Percentiles rank a stretch among this genome's conserved stretches.
Evolutionary conservation across 495 filamentous ascomycete species (phyloP).

Genomic region (Hypomontagnella monticulosa): DNA sequence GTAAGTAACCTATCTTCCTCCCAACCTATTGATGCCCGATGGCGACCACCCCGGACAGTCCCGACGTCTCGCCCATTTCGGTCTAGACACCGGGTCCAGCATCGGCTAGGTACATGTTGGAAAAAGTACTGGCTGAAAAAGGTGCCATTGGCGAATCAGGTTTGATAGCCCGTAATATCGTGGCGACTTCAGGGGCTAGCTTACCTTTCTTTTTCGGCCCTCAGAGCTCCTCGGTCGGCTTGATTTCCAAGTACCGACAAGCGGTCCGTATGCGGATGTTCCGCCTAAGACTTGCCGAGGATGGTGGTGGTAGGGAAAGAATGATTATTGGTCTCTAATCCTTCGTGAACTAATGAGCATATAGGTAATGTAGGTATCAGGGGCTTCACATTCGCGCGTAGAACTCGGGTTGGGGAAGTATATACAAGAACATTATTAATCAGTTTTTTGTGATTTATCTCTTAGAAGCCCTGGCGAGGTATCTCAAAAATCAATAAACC

Average conservation of each 20-base stretch:
- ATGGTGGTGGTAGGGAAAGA: too few species aligned
- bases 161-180: not conserved
- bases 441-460: conserved; percentile 20
- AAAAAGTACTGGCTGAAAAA: too few species aligned
- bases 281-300: too few species aligned
- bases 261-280: too few species aligned
- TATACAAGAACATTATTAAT: conserved; percentile 40
- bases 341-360: too few species aligned
- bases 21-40: too few species aligned
- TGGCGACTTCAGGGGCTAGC: not conserved
- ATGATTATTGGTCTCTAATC: too few species aligned
- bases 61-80: not conserved
- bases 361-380: not conserved
- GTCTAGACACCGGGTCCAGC: not conserved
- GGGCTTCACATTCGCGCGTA: not conserved
- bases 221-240: not conserved
- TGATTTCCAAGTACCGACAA: not conserved
- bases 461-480: conserved; percentile 11
- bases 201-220: not conserved
- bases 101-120: not conserved
- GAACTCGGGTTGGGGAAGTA: conserved; percentile 8
- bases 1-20: too few species aligned
- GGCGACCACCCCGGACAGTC: not conserved
- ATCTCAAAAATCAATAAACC: conserved; percentile 16
- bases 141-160: conserved; percentile 39